phyloP scores from a whole-genome alignment of 2,329 filamentous ascomycete species.

The Neofusicoccum kwambonambiense region DNA sequence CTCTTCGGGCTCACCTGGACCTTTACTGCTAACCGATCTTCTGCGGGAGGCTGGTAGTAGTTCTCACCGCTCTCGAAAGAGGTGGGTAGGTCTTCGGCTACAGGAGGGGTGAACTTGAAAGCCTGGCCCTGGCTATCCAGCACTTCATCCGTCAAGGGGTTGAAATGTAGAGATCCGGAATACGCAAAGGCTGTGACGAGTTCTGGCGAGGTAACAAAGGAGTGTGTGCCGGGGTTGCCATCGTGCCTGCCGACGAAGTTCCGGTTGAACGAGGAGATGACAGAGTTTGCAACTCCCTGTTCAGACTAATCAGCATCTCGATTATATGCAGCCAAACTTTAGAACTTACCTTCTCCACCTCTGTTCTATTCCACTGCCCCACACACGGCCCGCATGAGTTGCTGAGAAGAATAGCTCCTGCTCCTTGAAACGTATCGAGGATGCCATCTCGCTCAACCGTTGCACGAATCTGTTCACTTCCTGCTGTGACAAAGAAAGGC shows the following conservation, averaged over 20 bases:
- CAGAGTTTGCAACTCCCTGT: constrained; percentile 30
- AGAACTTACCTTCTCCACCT: constrained; percentile 24
- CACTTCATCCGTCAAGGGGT: constrained; percentile 28
- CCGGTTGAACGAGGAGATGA: constrained; percentile 38
- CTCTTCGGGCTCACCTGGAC: constrained; percentile 29
- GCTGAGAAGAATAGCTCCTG: constrained; percentile 33
- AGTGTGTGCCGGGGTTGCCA: constrained; percentile 46
- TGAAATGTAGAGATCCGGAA: constrained; percentile 27
- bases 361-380: constrained; percentile 37
- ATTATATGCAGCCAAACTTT: background rate
- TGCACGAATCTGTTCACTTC: constrained; percentile 36
- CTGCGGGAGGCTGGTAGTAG: constrained; percentile 27
- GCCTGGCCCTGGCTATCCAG: background rate
- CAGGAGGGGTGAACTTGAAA: constrained; percentile 31
- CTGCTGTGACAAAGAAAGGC: constrained; percentile 33
- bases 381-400: constrained; percentile 38
- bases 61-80: constrained; percentile 27
- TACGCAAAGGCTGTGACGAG: constrained; percentile 41
- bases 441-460: constrained; percentile 33
- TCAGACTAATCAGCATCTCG: background rate
- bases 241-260: constrained; percentile 41
- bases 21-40: constrained; percentile 22
- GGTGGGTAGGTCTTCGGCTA: constrained; percentile 14
- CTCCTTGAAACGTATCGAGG: constrained; percentile 28
- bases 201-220: constrained; percentile 50